A percentile compares a stretch with the other conserved stretches of the same genome.
These are phyloP conservation scores for Neophaeococcomyces aloes DNA, from an alignment of 2,329 filamentous ascomycete genomes.

Conservation along the genomic window DNA sequence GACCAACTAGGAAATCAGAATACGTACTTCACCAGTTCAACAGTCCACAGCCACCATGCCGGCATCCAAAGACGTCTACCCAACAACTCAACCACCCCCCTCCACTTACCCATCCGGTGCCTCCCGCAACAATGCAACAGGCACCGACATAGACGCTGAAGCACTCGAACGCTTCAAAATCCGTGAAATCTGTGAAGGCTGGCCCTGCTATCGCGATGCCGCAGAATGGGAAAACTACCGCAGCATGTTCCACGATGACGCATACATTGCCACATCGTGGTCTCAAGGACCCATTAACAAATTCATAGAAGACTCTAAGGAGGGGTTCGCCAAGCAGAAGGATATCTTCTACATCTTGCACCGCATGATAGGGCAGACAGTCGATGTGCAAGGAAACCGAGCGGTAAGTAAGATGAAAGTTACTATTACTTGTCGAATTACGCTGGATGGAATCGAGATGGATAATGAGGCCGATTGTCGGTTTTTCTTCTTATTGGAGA, in stretches of 20 bases:
- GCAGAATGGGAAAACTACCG: constrained; percentile 44
- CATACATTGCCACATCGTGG: constrained; percentile 43
- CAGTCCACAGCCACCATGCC: no score
- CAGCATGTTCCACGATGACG: constrained; percentile 41
- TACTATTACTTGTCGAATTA: constrained; percentile 43
- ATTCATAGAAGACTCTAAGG: constrained; percentile 42
- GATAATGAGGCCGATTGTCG: constrained; percentile 18
- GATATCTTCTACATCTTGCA: constrained; percentile 48
- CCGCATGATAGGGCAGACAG: constrained; percentile 41
- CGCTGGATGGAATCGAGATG: constrained; percentile 18
- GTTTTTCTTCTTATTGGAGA: constrained; percentile 18
- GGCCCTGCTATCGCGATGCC: constrained; percentile 40
- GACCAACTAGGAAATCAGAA: no score
- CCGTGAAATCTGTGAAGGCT: constrained; percentile 40
- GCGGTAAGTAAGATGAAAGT: constrained; percentile 46
- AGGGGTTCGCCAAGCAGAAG: constrained; percentile 33
- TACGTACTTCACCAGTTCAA: no score
- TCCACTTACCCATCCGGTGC: no score
- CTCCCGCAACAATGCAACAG: no score
- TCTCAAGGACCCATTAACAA: constrained; percentile 32
- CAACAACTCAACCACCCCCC: no score
- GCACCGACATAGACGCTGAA: constrained; percentile 36
- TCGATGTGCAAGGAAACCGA: constrained; percentile 35
- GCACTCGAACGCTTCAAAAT: constrained; percentile 38
- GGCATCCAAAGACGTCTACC: no score